These are phyloP conservation scores for Pogostemon cablin DNA, from an alignment of 257 asterid species.

Conservation along the genomic window DNA sequence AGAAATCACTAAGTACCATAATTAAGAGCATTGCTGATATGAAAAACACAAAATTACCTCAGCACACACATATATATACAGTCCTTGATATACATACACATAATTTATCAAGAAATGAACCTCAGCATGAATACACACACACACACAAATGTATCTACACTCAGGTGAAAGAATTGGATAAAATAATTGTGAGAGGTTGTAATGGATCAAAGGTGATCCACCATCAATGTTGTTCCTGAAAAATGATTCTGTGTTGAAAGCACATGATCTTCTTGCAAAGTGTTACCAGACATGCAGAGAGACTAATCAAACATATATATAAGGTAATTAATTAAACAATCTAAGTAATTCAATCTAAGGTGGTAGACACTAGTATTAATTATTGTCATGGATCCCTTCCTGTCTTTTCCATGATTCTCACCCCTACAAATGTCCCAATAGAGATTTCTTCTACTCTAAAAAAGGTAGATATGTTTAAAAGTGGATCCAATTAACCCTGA, in stretches of 20 bases:
- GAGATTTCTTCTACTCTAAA: no score
- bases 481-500: no score
- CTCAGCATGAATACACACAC: no score
- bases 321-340: constrained; percentile 54
- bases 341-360: not conserved
- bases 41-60: not conserved
- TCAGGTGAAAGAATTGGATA: constrained; percentile 45
- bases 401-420: not conserved
- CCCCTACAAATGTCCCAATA: no score
- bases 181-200: constrained; percentile 89
- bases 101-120: no score
- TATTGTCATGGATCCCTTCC: not conserved
- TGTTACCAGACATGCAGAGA: constrained; percentile 78
- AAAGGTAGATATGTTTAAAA: no score
- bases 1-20: not conserved
- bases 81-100: no score
- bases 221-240: constrained; percentile 1
- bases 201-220: constrained; percentile 78
- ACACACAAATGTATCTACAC: no score
- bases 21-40: no score
- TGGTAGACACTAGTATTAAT: not conserved
- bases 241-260: constrained; percentile 60
- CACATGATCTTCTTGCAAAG: constrained; percentile 90
- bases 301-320: constrained; percentile 57
- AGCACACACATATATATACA: not conserved